Evolutionary conservation across 495 filamentous ascomycete species (phyloP).

Genomic region (Podospora appendiculata): DNA sequence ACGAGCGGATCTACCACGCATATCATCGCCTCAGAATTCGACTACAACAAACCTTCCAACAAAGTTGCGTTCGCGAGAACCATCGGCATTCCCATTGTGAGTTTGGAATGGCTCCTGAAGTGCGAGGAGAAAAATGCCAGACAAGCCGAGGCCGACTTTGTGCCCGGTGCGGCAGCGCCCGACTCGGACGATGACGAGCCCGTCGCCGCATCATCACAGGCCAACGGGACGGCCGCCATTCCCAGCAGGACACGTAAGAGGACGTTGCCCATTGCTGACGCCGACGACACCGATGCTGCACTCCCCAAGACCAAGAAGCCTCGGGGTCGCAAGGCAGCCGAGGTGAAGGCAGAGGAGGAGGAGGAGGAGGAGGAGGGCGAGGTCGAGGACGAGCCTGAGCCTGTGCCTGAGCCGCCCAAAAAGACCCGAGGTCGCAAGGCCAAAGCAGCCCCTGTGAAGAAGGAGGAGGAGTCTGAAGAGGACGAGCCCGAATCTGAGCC

Average conservation of each 20-base stretch:
- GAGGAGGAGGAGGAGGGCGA: slow-evolving; percentile 25
- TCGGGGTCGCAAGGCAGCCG: slow-evolving; percentile 11
- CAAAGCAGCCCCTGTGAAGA: slow-evolving; percentile 26
- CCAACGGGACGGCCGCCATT: neutral
- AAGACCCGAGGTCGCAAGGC: slow-evolving; percentile 13
- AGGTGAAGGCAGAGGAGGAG: slow-evolving; percentile 9
- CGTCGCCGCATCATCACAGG: neutral
- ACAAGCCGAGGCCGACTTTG: slow-evolving; percentile 20
- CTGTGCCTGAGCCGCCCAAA: slow-evolving; percentile 1
- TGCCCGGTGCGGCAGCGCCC: neutral
- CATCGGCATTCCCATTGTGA: slow-evolving; percentile 47
- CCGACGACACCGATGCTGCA: slow-evolving; percentile 2
- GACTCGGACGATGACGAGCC: neutral
- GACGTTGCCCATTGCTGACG: slow-evolving; percentile 4
- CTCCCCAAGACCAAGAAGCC: slow-evolving; percentile 15
- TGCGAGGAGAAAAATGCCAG: slow-evolving; percentile 36
- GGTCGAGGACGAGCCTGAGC: slow-evolving; percentile 15
- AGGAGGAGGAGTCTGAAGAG: slow-evolving; percentile 7
- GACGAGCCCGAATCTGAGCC: slow-evolving; percentile 6
- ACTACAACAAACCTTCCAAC: slow-evolving; percentile 40
- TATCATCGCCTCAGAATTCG: slow-evolving; percentile 46
- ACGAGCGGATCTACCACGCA: slow-evolving; percentile 50
- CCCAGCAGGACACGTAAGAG: slow-evolving; percentile 13
- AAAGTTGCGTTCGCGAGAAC: slow-evolving; percentile 45
- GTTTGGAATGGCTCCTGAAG: slow-evolving; percentile 53